Base-by-base conservation (phyloP, 179 eudicot genomes). In the Actinidia arguta region DNA sequence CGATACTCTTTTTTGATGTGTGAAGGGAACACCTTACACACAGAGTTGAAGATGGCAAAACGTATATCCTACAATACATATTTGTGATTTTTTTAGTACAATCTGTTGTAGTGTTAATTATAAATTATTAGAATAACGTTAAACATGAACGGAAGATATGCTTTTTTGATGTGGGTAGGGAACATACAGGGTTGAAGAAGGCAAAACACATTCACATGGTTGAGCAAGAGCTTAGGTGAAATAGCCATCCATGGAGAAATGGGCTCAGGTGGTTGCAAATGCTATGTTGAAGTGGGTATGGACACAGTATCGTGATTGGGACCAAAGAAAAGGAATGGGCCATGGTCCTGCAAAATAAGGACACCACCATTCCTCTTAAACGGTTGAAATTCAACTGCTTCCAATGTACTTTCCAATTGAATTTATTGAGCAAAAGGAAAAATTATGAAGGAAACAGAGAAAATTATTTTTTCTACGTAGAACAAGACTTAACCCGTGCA, bases 261-360 rank as follows among this genome's bases (percentile, higher is more conserved):
- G 67, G 22, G 24, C 9, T 54, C 4, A 1, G 62, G 6, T 74
- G 22, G 61, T 31, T 52, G 78, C 78, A 54, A 62, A 75, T 75
- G 78, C 31, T 3, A 8, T 54, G 78, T 75, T 36, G 78, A 54
- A 75, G n/a, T 18, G 51, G 78, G 63, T 12, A 75, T 31, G 63
- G 59, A 17, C 63, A 50, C 42, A 13, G 55, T 58, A 22, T 24
- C 59, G 17, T 74, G 16, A 74, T 25, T 54, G 47, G 62, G 78
- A 4, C 78, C 78, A 7, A 24, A 8, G 51, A n/a, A 25, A 52
- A 22, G 78, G 78, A 52, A 12, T 18, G 9, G 47, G 16, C 27
- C 24, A 54, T 22, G 46, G 31, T 11, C 27, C 3, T 11, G 67
- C 9, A 22, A 62, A 62, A 62, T n/a, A n/a, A n/a, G n/a, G n/a